Percentiles rank a stretch among this genome's conserved stretches.
Conservation (phyloP, 495 filamentous ascomycete species). For the Tuber brumale region DNA sequence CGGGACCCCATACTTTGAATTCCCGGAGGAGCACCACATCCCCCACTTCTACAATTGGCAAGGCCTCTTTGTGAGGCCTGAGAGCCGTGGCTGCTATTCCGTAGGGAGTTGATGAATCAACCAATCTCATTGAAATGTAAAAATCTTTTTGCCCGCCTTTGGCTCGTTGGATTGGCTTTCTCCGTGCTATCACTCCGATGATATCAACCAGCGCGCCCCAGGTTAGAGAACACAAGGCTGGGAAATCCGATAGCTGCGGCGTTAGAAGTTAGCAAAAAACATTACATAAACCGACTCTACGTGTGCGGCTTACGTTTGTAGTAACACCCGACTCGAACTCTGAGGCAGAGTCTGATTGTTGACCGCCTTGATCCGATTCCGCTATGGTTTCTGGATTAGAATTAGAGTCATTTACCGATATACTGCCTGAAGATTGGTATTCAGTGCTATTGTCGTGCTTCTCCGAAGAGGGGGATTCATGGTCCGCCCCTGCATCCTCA, state of each 20-base stretch:
- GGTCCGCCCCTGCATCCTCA: neutral
- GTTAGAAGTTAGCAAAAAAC: neutral
- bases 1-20: slow-evolving; percentile 54
- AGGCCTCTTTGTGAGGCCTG: slow-evolving; percentile 61
- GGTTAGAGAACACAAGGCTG: slow-evolving; percentile 30
- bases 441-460: slow-evolving; percentile 27
- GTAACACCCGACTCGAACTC: slow-evolving; percentile 36
- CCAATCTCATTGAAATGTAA: slow-evolving; percentile 33
- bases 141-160: slow-evolving; percentile 32
- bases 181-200: slow-evolving; percentile 33
- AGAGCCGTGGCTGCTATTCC: slow-evolving; percentile 58
- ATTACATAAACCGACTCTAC: neutral
- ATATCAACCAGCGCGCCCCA: slow-evolving; percentile 39
- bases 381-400: neutral
- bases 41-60: slow-evolving; percentile 64
- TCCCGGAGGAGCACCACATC: slow-evolving; percentile 69
- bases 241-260: slow-evolving; percentile 33
- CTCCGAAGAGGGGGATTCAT: neutral
- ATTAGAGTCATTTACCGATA: neutral
- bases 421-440: slow-evolving; percentile 32
- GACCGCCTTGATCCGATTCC: neutral
- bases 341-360: slow-evolving; percentile 20
- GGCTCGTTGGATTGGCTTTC: slow-evolving; percentile 13
- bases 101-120: slow-evolving; percentile 31
- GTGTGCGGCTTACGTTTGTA: slow-evolving; percentile 22